Base-by-base conservation (phyloP, 345 rosid genomes). In the Cardiospermum halicacabum region DNA sequence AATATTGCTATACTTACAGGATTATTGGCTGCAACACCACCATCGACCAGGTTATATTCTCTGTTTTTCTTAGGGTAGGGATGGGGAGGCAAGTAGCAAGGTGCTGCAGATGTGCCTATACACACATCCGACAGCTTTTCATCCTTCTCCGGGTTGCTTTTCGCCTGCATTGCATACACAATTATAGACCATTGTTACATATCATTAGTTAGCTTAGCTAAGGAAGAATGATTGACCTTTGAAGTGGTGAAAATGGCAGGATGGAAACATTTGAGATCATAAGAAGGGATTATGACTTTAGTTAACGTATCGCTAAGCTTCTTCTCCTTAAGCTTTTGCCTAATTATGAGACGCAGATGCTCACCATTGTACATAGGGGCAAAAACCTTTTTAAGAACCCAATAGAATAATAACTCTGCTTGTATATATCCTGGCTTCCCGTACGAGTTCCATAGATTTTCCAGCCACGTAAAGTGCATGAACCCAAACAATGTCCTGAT, bases 21-120 rank as follows among this genome's bases (percentile, higher is more conserved):
- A 63, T 73, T 68, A 36, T 73, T 73, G 25, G 72, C 72, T 49
- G 72, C 72, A 24, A 73, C 56, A 0, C 77, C 77, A 22, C 72
- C 72, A 24, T 63, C 72, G 4, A 57, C 53, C 36, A 73, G 65
- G 64, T 73, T 68, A 65, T 62, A 73, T 30, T 68, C 63, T 48
- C 45, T 57, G 39, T 19, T 27, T 13, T 57, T 56, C 32, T 39
- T 28, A 42, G 64, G 64, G 47, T 50, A 10, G n/a, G n/a, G n/a
- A 53, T 51, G 26, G 11, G 69, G 65, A 6, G 69, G 74, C 13
- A 71, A 63, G 18, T 64, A 56, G 5, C 56, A 57, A 15, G 69
- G 65, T 7, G 69, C 74, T 3, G 69, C 74, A 22, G 69, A 37
- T 0, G 69, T 58, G 13, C 63, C 13, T 3, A 71, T 39, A 37